Evolutionary conservation across 1,284 basidiomycete species (phyloP).

Genomic region (Stygiomarasmius scandens): DNA sequence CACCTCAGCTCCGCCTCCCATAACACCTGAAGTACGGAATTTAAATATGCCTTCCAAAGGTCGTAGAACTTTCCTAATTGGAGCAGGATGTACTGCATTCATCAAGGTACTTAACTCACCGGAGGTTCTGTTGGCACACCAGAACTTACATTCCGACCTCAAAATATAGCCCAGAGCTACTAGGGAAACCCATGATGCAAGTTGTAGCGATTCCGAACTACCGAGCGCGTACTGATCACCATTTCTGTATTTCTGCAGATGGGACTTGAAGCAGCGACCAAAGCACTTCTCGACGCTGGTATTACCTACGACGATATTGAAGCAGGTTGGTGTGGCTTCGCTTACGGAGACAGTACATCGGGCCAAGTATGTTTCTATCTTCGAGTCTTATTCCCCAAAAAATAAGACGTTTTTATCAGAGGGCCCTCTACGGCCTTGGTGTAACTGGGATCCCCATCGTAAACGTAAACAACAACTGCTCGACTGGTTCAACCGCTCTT

Average conservation of each 20-base stretch:
- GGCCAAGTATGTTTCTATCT: conserved; percentile 59
- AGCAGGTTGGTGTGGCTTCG: conserved; percentile 78
- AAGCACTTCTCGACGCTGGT: conserved; percentile 84
- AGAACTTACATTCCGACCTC: neutral
- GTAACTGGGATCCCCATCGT: conserved; percentile 85
- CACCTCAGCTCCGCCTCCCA: too few species aligned
- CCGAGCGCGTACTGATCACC: neutral
- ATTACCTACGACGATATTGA: conserved; percentile 82
- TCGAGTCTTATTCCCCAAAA: too few species aligned
- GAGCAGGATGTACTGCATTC: conserved; percentile 81
- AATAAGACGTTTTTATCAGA: conserved; percentile 27
- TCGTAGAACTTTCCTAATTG: conserved; percentile 70
- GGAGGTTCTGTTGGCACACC: neutral
- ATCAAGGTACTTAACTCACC: conserved; percentile 56
- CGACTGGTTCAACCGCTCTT: conserved; percentile 76
- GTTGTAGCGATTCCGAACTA: conserved; percentile 19
- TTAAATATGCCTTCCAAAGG: conserved; percentile 28
- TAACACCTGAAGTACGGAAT: too few species aligned
- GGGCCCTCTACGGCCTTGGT: conserved; percentile 85
- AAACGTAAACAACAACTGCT: conserved; percentile 88
- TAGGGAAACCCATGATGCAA: conserved; percentile 68
- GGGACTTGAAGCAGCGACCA: conserved; percentile 83
- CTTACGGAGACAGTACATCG: conserved; percentile 79
- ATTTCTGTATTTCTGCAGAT: conserved; percentile 45
- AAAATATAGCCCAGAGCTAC: conserved; percentile 57